Percentiles rank a stretch among this genome's conserved stretches.
These are phyloP conservation scores for Didymellaceae sp. DNA, from an alignment of 2,329 filamentous ascomycete genomes.

Conservation along the genomic window DNA sequence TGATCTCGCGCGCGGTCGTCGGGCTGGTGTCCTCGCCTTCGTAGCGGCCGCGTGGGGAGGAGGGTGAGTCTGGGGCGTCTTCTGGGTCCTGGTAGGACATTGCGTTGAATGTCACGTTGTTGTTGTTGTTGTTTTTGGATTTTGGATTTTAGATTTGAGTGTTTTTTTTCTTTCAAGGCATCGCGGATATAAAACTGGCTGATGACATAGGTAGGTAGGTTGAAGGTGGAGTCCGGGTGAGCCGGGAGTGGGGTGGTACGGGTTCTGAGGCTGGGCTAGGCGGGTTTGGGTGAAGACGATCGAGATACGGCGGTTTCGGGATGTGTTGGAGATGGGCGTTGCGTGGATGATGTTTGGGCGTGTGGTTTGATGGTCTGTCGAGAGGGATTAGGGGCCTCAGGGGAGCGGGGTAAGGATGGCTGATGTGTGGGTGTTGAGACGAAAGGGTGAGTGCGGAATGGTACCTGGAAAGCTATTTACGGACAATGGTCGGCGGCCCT, in stretches of 20 bases:
- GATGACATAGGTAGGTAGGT: conserved; percentile 12
- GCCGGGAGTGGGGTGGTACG: background rate
- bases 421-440: background rate
- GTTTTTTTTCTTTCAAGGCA: too few relatives aligned
- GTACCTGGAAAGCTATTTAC: background rate
- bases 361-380: too few relatives aligned
- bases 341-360: background rate
- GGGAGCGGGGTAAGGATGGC: too few relatives aligned
- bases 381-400: too few relatives aligned
- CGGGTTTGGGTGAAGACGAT: too few relatives aligned
- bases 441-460: background rate
- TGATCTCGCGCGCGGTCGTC: conserved; percentile 79
- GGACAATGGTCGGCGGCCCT: background rate
- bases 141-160: background rate
- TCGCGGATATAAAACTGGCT: background rate
- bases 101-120: background rate
- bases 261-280: conserved; percentile 17
- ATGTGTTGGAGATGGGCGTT: conserved; percentile 8
- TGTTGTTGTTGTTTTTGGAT: background rate
- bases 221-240: conserved; percentile 5
- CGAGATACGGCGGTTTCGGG: too few relatives aligned
- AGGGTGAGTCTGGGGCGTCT: conserved; percentile 5
- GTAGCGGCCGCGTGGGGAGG: conserved; percentile 23
- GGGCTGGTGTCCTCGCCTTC: conserved; percentile 62
- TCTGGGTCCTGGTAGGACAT: conserved; percentile 24